Evolutionary conservation across 2,329 filamentous ascomycete species (phyloP), one percentile per base, ranked within the genome.

Genomic region (Trichoderma koningii): DNA sequence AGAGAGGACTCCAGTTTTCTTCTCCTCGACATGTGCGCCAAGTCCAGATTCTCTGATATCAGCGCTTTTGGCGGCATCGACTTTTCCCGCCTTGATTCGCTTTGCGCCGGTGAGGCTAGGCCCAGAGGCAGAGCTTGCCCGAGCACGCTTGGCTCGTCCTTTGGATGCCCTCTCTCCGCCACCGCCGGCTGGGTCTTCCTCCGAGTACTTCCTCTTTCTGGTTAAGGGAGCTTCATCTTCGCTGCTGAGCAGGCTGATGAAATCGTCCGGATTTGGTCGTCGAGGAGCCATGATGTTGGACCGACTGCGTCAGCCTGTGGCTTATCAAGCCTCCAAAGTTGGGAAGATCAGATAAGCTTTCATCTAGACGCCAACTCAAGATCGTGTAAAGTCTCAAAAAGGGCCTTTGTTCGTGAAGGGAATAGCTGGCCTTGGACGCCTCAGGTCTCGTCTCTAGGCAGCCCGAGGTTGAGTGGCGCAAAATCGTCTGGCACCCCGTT

Each of bases 31-130:
- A n/a, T 34, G 45, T 9, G 41, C 7, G 23, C 34, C 17, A 48
- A 50, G 42, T 3, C 21, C 64, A 30, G 14, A 23, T 17, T 28
- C 7, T 21, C 57, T 38, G n/a, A 30, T 30, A 26, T 52, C 45
- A 1, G 41, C 30, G 12, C 21, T 61, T 12, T 64, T 64, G 10
- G 64, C 69, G 45, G 75, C 72, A 26, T 73, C 73, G 56, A 75
- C 70, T 68, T 78, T 74, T 23, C 75, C 75, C 64, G 77, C 76
- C 61, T 78, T 75, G 19, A 71, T 70, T 55, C 67, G 69, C 17
- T 66, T 63, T 9, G 57, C 51, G 14, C 51, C 51, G 23, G 48
- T 38, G 51, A 44, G 64, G 41, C 55, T 55, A 9, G 19, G 45
- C 9, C 64, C 34, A 44, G 64, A 63, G 15, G 57, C 50, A 47